A percentile compares a stretch with the other conserved stretches of the same genome.
These are phyloP conservation scores for Scortechinia acanthostroma DNA, from an alignment of 2,329 filamentous ascomycete species.

Conservation along the genomic window DNA sequence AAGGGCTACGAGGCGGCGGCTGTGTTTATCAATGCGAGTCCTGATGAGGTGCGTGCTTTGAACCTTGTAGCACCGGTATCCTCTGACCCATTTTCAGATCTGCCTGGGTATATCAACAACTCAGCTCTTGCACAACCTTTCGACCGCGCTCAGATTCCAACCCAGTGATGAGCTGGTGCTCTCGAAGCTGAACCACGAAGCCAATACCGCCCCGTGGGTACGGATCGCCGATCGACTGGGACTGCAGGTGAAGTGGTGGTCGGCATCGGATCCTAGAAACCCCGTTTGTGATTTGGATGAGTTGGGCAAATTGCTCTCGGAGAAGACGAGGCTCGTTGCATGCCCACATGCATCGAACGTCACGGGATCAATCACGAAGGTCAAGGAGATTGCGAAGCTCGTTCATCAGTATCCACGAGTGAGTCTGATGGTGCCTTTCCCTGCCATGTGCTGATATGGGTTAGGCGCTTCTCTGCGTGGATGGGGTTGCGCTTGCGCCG, in stretches of 20 bases:
- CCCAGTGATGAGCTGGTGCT: conserved; percentile 62
- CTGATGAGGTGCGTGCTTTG: conserved; percentile 44
- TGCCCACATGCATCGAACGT: conserved; percentile 72
- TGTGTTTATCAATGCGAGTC: conserved; percentile 60
- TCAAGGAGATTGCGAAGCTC: conserved; percentile 41
- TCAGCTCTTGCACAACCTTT: conserved; percentile 69
- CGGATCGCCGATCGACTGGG: conserved; percentile 54
- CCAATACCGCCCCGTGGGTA: conserved; percentile 70
- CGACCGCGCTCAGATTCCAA: conserved; percentile 40
- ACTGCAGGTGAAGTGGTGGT: conserved; percentile 67
- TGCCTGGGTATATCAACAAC: conserved; percentile 71
- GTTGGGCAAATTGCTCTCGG: conserved; percentile 48
- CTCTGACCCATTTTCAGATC: conserved; percentile 13
- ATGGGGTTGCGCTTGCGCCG: conserved; percentile 72
- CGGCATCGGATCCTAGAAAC: conserved; percentile 35
- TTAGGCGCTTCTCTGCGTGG: conserved; percentile 60
- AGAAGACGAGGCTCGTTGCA: conserved; percentile 62
- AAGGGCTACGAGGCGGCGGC: conserved; percentile 59
- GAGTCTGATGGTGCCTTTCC: conserved; percentile 12
- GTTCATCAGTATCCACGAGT: conserved; percentile 32
- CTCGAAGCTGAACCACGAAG: conserved; percentile 70
- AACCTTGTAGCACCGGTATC: too few species aligned
- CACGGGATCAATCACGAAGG: conserved; percentile 63
- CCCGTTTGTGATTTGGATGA: conserved; percentile 50
- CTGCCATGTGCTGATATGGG: conserved; percentile 21